Percentiles rank a stretch among this genome's conserved stretches.
Evolutionary conservation across 495 filamentous ascomycete genomes (phyloP).

Genomic region (Articulospora tetracladia): DNA sequence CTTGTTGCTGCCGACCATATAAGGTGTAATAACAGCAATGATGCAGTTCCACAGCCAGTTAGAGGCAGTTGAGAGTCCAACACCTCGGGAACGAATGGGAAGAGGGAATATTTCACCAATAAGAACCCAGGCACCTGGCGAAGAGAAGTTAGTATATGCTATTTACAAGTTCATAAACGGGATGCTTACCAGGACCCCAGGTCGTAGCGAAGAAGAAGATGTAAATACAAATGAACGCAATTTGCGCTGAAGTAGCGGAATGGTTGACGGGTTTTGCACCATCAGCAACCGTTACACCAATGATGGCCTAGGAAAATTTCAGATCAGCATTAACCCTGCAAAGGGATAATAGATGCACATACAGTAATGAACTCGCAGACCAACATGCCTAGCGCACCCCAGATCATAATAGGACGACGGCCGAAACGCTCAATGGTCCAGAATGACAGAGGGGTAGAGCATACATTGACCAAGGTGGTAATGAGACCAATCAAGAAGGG

Average conservation of each 20-base stretch:
- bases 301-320: constrained; percentile 34
- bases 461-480: constrained; percentile 71
- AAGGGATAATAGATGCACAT: neutral
- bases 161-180: constrained; percentile 44
- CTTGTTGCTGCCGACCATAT: constrained; percentile 25
- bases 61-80: constrained; percentile 74
- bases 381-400: constrained; percentile 69
- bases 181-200: constrained; percentile 57
- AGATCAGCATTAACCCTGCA: neutral
- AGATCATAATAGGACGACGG: constrained; percentile 63
- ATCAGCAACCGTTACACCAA: constrained; percentile 56
- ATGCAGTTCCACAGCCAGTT: constrained; percentile 82
- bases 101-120: constrained; percentile 87
- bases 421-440: constrained; percentile 60
- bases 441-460: constrained; percentile 68
- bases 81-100: constrained; percentile 76
- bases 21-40: constrained; percentile 27
- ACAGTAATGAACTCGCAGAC: constrained; percentile 83
- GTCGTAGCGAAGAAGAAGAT: constrained; percentile 80
- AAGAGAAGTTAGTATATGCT: constrained; percentile 1
- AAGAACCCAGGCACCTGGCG: constrained; percentile 60
- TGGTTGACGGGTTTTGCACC: constrained; percentile 32
- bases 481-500: constrained; percentile 68
- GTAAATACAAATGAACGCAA: constrained; percentile 69
- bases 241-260: constrained; percentile 28